A percentile compares a stretch with the other conserved stretches of the same genome.
Evolutionary conservation across 164 flowering plant genomes (phyloP).

Genomic region (Saururus chinensis): DNA sequence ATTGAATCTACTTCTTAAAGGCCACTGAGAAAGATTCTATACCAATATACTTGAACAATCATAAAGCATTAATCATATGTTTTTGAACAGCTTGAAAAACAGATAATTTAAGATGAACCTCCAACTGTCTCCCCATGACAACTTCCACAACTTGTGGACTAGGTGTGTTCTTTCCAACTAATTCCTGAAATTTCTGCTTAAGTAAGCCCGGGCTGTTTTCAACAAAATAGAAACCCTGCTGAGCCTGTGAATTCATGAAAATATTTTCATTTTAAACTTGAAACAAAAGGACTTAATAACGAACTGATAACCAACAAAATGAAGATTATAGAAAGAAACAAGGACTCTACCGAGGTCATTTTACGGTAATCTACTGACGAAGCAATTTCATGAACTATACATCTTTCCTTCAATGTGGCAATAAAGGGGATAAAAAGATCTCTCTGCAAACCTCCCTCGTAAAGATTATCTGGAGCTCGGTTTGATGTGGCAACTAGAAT

Average conservation of each 20-base stretch:
- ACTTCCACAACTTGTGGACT: slow-evolving; percentile 85
- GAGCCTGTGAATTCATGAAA: slow-evolving; percentile 38
- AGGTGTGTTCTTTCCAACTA: slow-evolving; percentile 49
- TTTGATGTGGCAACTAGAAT: slow-evolving; percentile 95
- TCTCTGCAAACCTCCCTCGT: slow-evolving; percentile 95
- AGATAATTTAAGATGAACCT: slow-evolving; percentile 22
- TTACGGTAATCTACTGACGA: slow-evolving; percentile 82
- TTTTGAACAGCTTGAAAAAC: neutral
- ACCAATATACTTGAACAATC: neutral
- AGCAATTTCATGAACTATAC: slow-evolving; percentile 79
- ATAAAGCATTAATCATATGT: too few species aligned
- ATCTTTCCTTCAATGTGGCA: slow-evolving; percentile 89
- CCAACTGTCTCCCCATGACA: slow-evolving; percentile 86
- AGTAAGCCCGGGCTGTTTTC: slow-evolving; percentile 48
- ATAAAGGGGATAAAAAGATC: slow-evolving; percentile 96
- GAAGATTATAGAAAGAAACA: too few species aligned
- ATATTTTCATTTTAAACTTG: neutral
- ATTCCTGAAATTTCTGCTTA: slow-evolving; percentile 52
- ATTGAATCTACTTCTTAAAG: too few species aligned
- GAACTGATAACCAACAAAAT: neutral
- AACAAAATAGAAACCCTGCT: slow-evolving; percentile 80
- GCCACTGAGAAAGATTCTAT: neutral
- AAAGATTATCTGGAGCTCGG: slow-evolving; percentile 94
- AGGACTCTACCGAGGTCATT: slow-evolving; percentile 85
- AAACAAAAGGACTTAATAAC: neutral